Percentiles rank a stretch among this genome's conserved stretches.
These are phyloP conservation scores for Rhododendron williamsianum DNA, from an alignment of 148 eudicot genomes.

Conservation along the genomic window DNA sequence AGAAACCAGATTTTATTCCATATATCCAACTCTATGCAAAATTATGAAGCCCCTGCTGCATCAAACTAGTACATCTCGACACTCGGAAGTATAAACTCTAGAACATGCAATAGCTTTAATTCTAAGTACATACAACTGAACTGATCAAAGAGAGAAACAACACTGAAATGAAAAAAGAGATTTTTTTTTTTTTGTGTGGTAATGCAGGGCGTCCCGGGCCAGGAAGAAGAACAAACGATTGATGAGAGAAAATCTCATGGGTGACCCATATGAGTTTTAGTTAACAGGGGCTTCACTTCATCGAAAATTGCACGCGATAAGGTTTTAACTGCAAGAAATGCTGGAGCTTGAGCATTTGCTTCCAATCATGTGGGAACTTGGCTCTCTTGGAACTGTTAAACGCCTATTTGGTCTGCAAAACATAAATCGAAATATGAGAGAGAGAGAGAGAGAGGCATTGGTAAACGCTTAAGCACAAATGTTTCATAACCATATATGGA, in stretches of 20 bases:
- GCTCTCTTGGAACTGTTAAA: slow-evolving; percentile 51
- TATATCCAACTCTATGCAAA: neutral
- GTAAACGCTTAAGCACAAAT: too few species aligned
- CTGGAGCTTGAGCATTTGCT: slow-evolving; percentile 30
- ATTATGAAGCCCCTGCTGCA: neutral
- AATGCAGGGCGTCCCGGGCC: neutral
- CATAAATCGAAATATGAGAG: neutral
- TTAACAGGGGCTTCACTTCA: slow-evolving; percentile 18
- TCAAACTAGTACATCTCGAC: neutral
- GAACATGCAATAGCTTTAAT: neutral
- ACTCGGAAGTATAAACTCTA: neutral
- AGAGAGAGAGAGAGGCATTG: neutral
- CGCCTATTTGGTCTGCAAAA: slow-evolving; percentile 51
- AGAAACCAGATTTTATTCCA: neutral
- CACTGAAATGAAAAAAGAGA: neutral
- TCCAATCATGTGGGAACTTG: slow-evolving; percentile 31
- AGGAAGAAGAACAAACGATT: neutral
- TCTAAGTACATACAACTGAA: neutral
- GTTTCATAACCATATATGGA: too few species aligned
- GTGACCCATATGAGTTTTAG: neutral
- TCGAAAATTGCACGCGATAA: slow-evolving; percentile 7
- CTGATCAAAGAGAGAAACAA: neutral
- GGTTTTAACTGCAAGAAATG: slow-evolving; percentile 25
- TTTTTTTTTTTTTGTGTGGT: too few species aligned
- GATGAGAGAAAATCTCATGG: neutral